These are phyloP conservation scores for Spergularia bocconei DNA, from an alignment of 148 eudicot genomes.

Conservation along the genomic window DNA sequence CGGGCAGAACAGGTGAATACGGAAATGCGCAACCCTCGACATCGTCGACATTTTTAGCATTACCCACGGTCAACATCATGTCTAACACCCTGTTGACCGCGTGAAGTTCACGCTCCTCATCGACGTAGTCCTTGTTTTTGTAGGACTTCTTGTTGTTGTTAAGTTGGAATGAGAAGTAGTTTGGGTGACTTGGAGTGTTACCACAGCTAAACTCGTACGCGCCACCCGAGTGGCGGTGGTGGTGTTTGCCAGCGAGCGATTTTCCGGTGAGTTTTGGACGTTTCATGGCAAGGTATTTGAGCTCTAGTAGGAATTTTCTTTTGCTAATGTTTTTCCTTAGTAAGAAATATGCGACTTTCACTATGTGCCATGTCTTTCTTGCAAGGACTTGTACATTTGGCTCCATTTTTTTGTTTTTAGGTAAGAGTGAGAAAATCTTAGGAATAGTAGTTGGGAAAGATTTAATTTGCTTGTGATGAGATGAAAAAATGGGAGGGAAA, in stretches of 20 bases:
- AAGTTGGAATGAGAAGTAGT: constrained; percentile 8
- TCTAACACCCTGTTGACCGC: constrained; percentile 43
- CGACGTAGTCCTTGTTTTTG: not conserved
- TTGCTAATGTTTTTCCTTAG: constrained; percentile 58
- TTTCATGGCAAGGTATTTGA: constrained; percentile 51
- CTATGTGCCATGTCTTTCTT: constrained; percentile 48
- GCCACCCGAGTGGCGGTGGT: constrained; percentile 29
- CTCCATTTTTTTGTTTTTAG: constrained; percentile 40
- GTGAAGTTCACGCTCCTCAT: constrained; percentile 18
- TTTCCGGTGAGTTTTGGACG: constrained; percentile 62
- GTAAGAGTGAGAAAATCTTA: constrained; percentile 1
- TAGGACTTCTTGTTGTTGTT: constrained; percentile 7
- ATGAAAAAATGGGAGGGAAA: not conserved
- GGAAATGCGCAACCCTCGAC: constrained; percentile 11
- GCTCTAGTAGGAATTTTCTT: constrained; percentile 48
- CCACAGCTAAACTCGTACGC: constrained; percentile 94
- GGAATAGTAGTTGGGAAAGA: not conserved
- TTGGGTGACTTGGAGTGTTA: constrained; percentile 48
- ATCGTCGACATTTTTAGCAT: constrained; percentile 3
- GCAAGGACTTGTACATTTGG: constrained; percentile 46
- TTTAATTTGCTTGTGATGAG: constrained; percentile 8
- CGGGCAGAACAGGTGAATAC: constrained; percentile 50
- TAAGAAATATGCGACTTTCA: constrained; percentile 50
- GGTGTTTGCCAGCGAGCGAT: constrained; percentile 25
- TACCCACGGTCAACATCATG: constrained; percentile 27